Percentiles rank a stretch among this genome's conserved stretches.
phyloP scores from a whole-genome alignment of 2,329 filamentous ascomycete genomes.

The Sarocladiaceae sp. region DNA sequence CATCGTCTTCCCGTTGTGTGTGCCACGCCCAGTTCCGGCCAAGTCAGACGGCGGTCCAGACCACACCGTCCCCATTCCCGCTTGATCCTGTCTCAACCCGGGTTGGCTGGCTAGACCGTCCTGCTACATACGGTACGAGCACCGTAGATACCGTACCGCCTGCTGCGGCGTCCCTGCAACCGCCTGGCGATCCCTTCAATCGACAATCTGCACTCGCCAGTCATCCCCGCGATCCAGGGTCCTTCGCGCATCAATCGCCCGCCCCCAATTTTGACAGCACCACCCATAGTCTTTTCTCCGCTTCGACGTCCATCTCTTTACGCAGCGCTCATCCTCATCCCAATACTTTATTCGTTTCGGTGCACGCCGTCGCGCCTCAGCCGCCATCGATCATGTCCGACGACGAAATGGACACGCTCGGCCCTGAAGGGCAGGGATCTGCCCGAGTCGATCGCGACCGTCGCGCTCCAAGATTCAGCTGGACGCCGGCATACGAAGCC shows the following conservation, averaged over 20 bases:
- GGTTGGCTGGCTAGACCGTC: background rate
- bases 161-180: background rate
- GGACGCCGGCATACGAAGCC: conserved; percentile 51
- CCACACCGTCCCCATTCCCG: background rate
- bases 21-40: too few species aligned
- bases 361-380: background rate
- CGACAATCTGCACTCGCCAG: conserved; percentile 4
- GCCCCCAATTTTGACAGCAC: too few species aligned
- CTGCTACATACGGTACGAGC: too few species aligned
- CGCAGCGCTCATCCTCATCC: background rate
- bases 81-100: background rate
- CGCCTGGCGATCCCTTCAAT: conserved; percentile 7
- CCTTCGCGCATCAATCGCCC: background rate
- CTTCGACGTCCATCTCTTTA: background rate
- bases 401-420: conserved; percentile 30
- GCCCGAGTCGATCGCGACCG: conserved; percentile 31
- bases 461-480: conserved; percentile 50
- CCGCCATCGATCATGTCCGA: conserved; percentile 31
- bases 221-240: conserved; percentile 5
- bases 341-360: background rate
- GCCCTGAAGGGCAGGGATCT: conserved; percentile 26
- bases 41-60: conserved; percentile 4
- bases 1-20: too few species aligned
- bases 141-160: background rate
- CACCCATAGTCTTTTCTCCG: background rate